phyloP scores from a whole-genome alignment of 768 basidiomycete genomes.

The Mrakia frigida region DNA sequence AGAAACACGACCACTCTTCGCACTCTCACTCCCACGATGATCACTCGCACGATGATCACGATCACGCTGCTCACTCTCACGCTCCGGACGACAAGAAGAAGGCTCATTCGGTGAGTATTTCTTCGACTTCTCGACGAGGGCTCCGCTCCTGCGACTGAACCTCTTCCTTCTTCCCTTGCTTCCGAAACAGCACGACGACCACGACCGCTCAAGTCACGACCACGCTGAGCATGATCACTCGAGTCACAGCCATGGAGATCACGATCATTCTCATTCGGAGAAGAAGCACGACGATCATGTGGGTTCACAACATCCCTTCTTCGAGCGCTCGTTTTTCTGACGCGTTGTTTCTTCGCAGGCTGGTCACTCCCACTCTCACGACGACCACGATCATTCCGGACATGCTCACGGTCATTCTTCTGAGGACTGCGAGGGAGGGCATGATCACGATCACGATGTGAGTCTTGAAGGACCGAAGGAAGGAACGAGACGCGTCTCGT shows the following conservation, averaged over 20 bases:
- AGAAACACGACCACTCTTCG: neutral
- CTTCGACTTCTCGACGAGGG: neutral
- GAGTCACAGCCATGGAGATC: slow-evolving; percentile 33
- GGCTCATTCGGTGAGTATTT: neutral
- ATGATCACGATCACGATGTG: slow-evolving; percentile 36
- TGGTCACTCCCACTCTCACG: neutral
- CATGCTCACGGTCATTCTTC: slow-evolving; percentile 33
- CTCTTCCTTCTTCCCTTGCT: slow-evolving; percentile 7
- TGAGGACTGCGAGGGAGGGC: slow-evolving; percentile 33
- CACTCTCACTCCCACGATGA: slow-evolving; percentile 8
- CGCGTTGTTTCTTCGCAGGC: neutral
- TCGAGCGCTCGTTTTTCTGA: neutral
- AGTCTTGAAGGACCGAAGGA: neutral
- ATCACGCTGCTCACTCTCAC: neutral
- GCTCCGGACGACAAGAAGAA: neutral
- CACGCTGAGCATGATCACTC: slow-evolving; percentile 38
- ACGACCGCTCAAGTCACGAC: slow-evolving; percentile 40
- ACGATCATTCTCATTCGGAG: slow-evolving; percentile 24
- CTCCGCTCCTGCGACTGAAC: too few species aligned
- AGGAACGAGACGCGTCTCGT: neutral
- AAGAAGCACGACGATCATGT: slow-evolving; percentile 29
- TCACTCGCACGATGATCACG: slow-evolving; percentile 20
- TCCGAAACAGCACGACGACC: slow-evolving; percentile 42
- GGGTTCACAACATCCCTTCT: neutral
- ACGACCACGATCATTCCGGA: slow-evolving; percentile 38